Conservation (phyloP, 106 monocot genomes). For the Agapanthus africanus region DNA sequence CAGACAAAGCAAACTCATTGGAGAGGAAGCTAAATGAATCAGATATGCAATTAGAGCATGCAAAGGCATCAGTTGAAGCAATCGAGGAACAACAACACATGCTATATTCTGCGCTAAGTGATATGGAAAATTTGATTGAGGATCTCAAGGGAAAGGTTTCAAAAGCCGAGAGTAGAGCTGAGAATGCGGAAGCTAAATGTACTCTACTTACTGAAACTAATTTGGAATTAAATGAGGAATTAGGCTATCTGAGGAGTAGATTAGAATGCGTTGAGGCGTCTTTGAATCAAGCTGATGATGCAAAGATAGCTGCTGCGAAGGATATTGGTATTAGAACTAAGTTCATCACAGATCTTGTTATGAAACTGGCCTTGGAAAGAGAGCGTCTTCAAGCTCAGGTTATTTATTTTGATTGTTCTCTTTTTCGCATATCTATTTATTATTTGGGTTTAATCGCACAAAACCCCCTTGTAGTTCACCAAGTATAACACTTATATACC, state of each 20-base stretch:
- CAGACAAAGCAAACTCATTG: slow-evolving; percentile 36
- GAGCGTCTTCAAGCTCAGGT: slow-evolving; percentile 73
- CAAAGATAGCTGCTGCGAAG: slow-evolving; percentile 46
- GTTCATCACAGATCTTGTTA: slow-evolving; percentile 55
- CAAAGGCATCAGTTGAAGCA: slow-evolving; percentile 72
- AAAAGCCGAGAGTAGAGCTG: slow-evolving; percentile 73
- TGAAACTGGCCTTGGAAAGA: slow-evolving; percentile 63
- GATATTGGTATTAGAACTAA: slow-evolving; percentile 74
- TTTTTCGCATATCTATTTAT: slow-evolving; percentile 1
- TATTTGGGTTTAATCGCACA: neutral
- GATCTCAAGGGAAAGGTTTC: slow-evolving; percentile 63
- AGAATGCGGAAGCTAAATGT: slow-evolving; percentile 65
- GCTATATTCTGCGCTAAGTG: slow-evolving; percentile 48
- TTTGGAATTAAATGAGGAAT: slow-evolving; percentile 71
- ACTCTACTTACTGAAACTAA: slow-evolving; percentile 65
- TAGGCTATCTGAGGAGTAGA: slow-evolving; percentile 50
- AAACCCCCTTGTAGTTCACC: too few relatives aligned
- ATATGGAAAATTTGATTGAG: slow-evolving; percentile 81
- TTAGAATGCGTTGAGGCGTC: slow-evolving; percentile 50
- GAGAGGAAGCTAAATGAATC: slow-evolving; percentile 71
- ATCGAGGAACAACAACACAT: slow-evolving; percentile 50
- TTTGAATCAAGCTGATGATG: slow-evolving; percentile 46
- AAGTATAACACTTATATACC: too few relatives aligned
- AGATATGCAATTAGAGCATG: slow-evolving; percentile 65
- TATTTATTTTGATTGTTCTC: neutral